A percentile compares a stretch with the other conserved stretches of the same genome.
Conservation (phyloP, 371 early-diverging fungal genomes). For the Neoconidiobolus thromboides region DNA sequence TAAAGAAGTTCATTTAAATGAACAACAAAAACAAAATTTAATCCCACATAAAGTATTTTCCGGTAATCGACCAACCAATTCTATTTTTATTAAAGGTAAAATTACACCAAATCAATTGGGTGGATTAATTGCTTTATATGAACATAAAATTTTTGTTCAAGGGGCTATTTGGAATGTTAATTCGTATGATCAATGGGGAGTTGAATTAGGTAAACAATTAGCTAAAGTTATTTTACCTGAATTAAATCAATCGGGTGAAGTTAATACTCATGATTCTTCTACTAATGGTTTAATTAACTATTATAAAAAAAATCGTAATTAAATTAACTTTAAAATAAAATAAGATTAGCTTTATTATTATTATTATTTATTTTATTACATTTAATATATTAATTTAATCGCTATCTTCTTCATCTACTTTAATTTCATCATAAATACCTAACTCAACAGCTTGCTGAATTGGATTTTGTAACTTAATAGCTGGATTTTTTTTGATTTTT, state of each 20-base stretch:
- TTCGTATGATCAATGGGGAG: slow-evolving; percentile 97
- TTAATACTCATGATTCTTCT: slow-evolving; percentile 65
- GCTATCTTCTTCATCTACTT: neutral
- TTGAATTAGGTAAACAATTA: slow-evolving; percentile 97
- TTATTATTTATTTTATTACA: neutral
- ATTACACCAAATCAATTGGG: slow-evolving; percentile 88
- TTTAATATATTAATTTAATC: neutral
- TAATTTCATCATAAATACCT: neutral
- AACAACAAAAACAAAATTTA: slow-evolving; percentile 34
- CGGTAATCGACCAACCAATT: slow-evolving; percentile 96
- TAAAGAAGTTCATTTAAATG: slow-evolving; percentile 21
- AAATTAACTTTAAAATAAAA: neutral
- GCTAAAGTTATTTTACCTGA: slow-evolving; percentile 92
- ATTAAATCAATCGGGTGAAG: slow-evolving; percentile 29
- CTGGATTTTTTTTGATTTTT: slow-evolving; percentile 36
- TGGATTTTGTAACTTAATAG: neutral
- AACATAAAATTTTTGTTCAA: slow-evolving; percentile 99
- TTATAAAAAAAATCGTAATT: slow-evolving; percentile 37
- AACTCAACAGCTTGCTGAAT: neutral
- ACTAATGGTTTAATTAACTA: slow-evolving; percentile 91
- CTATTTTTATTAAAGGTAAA: slow-evolving; percentile 78
- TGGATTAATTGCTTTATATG: slow-evolving; percentile 88
- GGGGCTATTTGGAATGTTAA: slow-evolving; percentile 97
- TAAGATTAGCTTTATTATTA: too few species aligned
- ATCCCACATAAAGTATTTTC: slow-evolving; percentile 83